Conservation (phyloP, 2,329 filamentous ascomycete species). For the Magnaporthales sp. region DNA sequence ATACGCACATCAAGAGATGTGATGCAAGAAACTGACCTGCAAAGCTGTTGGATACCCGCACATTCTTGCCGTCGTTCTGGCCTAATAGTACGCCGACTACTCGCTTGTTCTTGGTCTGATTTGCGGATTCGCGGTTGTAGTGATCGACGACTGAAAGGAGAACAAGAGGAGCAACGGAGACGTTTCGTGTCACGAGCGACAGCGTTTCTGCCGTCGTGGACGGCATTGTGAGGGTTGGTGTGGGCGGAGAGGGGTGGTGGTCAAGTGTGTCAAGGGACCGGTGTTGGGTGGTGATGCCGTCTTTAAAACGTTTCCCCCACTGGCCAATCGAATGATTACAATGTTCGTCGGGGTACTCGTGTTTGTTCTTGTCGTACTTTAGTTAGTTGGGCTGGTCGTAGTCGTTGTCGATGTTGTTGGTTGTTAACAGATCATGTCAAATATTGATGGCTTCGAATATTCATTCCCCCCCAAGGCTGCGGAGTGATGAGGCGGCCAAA, state of each 20-base stretch:
- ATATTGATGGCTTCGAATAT: neutral
- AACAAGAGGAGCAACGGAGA: constrained; percentile 94
- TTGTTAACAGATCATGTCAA: neutral
- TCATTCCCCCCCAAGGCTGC: neutral
- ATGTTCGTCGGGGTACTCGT: neutral
- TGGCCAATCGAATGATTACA: neutral
- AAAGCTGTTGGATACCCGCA: constrained; percentile 97
- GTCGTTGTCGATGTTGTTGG: neutral
- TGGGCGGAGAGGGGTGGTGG: constrained; percentile 7
- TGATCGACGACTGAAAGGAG: constrained; percentile 97
- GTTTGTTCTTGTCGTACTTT: neutral
- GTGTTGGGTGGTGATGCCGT: neutral
- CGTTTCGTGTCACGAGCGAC: constrained; percentile 86
- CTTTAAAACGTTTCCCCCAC: neutral
- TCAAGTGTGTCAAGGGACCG: neutral
- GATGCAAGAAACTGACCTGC: constrained; percentile 56
- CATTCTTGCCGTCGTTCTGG: constrained; percentile 92
- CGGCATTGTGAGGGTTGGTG: constrained; percentile 57
- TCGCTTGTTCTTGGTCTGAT: constrained; percentile 73
- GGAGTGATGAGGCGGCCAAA: neutral
- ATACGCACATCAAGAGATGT: constrained; percentile 6
- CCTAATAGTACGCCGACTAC: constrained; percentile 92
- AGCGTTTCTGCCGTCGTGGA: constrained; percentile 94
- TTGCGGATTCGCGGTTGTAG: constrained; percentile 86
- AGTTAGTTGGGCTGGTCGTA: neutral